A percentile compares a stretch with the other conserved stretches of the same genome.
These are phyloP conservation scores for Rhizopus microsporus DNA, from an alignment of 371 early-diverging fungal species.

Conservation along the genomic window DNA sequence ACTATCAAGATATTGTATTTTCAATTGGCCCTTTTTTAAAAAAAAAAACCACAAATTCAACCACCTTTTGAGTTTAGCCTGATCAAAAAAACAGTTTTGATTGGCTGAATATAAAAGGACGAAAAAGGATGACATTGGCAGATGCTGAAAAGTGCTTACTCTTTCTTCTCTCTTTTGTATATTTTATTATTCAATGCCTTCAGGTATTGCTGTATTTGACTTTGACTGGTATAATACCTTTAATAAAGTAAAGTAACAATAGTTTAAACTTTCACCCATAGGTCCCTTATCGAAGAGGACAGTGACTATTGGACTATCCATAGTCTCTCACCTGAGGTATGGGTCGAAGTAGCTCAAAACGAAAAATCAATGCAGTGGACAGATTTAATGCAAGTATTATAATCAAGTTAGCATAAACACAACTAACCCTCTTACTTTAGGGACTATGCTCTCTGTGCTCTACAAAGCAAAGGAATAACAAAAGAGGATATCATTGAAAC, in stretches of 20 bases:
- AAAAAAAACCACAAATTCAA: too few species aligned
- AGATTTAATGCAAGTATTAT: conserved; percentile 61
- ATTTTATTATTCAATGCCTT: neutral
- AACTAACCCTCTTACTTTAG: conserved; percentile 22
- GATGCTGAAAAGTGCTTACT: neutral
- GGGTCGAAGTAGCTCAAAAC: conserved; percentile 27
- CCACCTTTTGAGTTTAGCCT: too few species aligned
- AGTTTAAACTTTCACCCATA: conserved; percentile 10
- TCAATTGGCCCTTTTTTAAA: too few species aligned
- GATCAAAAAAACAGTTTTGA: too few species aligned
- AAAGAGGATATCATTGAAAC: conserved; percentile 49
- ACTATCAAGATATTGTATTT: too few species aligned
- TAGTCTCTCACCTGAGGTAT: conserved; percentile 43
- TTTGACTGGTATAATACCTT: conserved; percentile 64
- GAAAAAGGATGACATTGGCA: too few species aligned
- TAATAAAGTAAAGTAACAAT: neutral
- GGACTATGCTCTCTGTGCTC: conserved; percentile 51
- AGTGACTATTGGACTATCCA: conserved; percentile 66
- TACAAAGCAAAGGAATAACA: conserved; percentile 56
- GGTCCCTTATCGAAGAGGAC: conserved; percentile 76
- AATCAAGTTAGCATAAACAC: neutral
- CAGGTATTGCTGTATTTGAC: conserved; percentile 63
- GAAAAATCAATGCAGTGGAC: conserved; percentile 62
- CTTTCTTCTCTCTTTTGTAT: neutral
- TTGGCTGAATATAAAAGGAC: too few species aligned